These are phyloP conservation scores for Noccaea caerulescens DNA, from an alignment of 345 rosid genomes.

Conservation along the genomic window DNA sequence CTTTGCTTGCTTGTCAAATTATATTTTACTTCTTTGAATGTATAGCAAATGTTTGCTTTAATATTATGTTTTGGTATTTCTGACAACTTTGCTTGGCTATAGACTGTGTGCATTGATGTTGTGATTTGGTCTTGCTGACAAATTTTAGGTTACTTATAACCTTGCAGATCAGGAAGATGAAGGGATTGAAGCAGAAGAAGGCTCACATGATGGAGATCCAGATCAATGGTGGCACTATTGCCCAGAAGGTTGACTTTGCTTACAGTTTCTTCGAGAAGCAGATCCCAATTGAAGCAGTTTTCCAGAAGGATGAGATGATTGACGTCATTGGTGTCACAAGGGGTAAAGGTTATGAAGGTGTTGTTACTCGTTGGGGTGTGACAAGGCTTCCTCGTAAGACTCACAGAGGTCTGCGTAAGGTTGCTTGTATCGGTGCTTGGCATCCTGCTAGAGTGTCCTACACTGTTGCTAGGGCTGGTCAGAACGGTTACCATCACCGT, in stretches of 20 bases:
- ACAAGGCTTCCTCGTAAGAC: constrained; percentile 92
- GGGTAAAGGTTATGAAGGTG: constrained; percentile 94
- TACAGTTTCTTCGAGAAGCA: constrained; percentile 85
- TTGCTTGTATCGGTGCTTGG: constrained; percentile 96
- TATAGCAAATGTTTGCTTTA: too few relatives aligned
- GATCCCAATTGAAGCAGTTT: constrained; percentile 71
- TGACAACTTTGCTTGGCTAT: neutral
- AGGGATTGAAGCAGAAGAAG: constrained; percentile 90
- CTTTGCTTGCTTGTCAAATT: neutral
- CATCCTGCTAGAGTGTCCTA: constrained; percentile 96
- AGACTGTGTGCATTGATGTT: neutral
- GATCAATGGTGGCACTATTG: constrained; percentile 80
- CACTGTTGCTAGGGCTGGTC: constrained; percentile 95
- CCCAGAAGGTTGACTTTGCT: constrained; percentile 79
- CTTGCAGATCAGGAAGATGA: constrained; percentile 80
- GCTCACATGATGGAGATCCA: constrained; percentile 90
- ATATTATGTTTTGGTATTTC: too few relatives aligned
- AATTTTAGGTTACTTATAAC: neutral
- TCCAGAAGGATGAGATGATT: constrained; percentile 92
- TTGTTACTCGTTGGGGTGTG: constrained; percentile 93
- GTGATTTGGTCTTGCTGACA: neutral
- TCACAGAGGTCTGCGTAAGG: constrained; percentile 91
- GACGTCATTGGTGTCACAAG: constrained; percentile 84
- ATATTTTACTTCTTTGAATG: too few relatives aligned
- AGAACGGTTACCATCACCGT: constrained; percentile 94